A percentile compares a stretch with the other conserved stretches of the same genome.
Conservation (phyloP, 75 land plant species). For the Sequoia sempervirens region DNA sequence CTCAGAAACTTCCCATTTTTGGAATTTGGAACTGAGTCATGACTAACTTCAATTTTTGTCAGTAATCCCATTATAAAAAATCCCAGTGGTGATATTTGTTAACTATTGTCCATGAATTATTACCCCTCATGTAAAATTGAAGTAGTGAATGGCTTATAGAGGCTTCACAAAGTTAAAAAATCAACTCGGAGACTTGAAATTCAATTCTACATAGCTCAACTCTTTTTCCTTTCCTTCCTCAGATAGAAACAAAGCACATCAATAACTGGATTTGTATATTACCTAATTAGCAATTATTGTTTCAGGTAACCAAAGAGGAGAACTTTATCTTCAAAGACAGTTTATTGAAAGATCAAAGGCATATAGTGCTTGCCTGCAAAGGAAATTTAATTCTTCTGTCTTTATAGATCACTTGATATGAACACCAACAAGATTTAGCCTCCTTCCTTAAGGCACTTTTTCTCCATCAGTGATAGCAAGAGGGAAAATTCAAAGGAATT, state of each 20-base stretch:
- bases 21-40: neutral
- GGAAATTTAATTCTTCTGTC: neutral
- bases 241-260: neutral
- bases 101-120: neutral
- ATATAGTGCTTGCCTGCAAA: neutral
- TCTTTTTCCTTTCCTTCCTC: neutral
- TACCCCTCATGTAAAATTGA: neutral
- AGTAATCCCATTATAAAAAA: neutral
- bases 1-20: neutral
- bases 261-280: neutral
- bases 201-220: neutral
- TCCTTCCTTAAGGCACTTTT: neutral
- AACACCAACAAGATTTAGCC: neutral
- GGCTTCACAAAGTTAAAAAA: neutral
- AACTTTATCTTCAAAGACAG: neutral
- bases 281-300: no score
- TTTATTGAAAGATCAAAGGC: neutral
- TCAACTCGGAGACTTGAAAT: neutral
- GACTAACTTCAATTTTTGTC: neutral
- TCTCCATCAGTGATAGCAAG: neutral
- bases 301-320: neutral
- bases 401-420: neutral
- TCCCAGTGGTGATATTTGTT: neutral
- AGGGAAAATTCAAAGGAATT: neutral
- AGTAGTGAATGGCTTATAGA: conserved; percentile 1